Base-by-base conservation (phyloP, 1,284 basidiomycete genomes). In the Trichosporon coremiiforme region DNA sequence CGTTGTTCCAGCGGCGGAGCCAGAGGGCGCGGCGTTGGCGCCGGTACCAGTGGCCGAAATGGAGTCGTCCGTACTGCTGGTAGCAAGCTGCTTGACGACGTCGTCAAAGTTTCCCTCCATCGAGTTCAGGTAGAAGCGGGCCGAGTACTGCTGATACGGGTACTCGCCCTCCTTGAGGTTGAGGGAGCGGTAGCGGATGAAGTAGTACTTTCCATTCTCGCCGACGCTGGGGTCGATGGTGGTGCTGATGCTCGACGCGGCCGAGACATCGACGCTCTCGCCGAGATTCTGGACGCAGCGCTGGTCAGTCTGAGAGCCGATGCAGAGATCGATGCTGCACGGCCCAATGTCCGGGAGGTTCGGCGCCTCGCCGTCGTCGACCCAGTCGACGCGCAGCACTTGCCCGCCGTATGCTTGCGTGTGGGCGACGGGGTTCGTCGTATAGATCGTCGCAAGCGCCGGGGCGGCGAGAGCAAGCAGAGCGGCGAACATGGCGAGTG, bases 81-180 rank as follows among this genome's bases (percentile, higher is more conserved):
- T 74, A 47, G 76, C 75, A 20, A 78, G 67, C 67, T 79, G 74
- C 29, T 79, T 53, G 67, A 69, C 47, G 7, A 60, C 74, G 9
- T 74, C 29, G 75, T 80, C 80, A 72, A 82, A 85, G n/a, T 70
- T 74, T 29, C 84, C 84, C 31, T 75, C 79, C 82, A 83, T 83
- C 57, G 33, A 75, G 78, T 75, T 38, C 78, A 78, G 73, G 31
- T n/a, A 66, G 85, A 93, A 95, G 76, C 89, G 89, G 70, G 92
- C 87, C n/a, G 92, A 93, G 86, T 93, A 95, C 1, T 91, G 88
- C 73, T 90, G 85, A 68, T 87, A 88, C 86, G 87, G 82, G 85
- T 90, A 84, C 17, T 82, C 70, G 86, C 80, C 8, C 75, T 72
- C 1, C 77, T 76, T 62, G 62, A 66, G 41, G 80, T 90, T 87